phyloP scores from a whole-genome alignment of 352 stramenopile genomes.

The Blastocystis sp. region DNA sequence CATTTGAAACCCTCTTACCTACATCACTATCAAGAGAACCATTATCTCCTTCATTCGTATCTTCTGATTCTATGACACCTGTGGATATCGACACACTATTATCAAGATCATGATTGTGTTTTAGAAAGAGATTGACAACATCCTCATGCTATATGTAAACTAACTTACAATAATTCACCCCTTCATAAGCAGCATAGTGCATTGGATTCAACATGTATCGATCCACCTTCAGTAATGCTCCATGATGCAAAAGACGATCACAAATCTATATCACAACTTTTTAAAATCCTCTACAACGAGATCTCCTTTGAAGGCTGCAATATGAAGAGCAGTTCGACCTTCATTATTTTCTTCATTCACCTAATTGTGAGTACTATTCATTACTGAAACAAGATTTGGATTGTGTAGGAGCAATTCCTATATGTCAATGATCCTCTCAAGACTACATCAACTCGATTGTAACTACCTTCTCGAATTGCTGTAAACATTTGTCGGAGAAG shows the following conservation, averaged over 20 bases:
- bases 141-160: slow-evolving; percentile 19
- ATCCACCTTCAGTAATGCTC: background rate
- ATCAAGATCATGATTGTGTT: background rate
- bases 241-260: slow-evolving; percentile 14
- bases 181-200: slow-evolving; percentile 46
- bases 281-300: background rate
- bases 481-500: slow-evolving; percentile 31
- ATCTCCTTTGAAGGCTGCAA: slow-evolving; percentile 36
- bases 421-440: background rate
- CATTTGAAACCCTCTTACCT: too few species aligned
- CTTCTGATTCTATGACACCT: background rate
- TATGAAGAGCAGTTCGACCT: slow-evolving; percentile 33
- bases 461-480: slow-evolving; percentile 31
- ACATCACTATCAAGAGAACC: background rate
- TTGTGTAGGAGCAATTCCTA: slow-evolving; percentile 18
- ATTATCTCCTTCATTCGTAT: background rate
- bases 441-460: slow-evolving; percentile 10
- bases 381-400: background rate
- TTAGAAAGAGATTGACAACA: slow-evolving; percentile 47
- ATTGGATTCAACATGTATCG: slow-evolving; percentile 22
- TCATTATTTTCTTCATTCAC: slow-evolving; percentile 30
- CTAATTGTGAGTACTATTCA: background rate
- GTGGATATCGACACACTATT: too few species aligned
- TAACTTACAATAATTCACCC: background rate
- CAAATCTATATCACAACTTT: background rate